Percentiles rank a stretch among this genome's conserved stretches.
phyloP scores from a whole-genome alignment of 2,329 filamentous ascomycete genomes.

The Colletotrichum acutatum region DNA sequence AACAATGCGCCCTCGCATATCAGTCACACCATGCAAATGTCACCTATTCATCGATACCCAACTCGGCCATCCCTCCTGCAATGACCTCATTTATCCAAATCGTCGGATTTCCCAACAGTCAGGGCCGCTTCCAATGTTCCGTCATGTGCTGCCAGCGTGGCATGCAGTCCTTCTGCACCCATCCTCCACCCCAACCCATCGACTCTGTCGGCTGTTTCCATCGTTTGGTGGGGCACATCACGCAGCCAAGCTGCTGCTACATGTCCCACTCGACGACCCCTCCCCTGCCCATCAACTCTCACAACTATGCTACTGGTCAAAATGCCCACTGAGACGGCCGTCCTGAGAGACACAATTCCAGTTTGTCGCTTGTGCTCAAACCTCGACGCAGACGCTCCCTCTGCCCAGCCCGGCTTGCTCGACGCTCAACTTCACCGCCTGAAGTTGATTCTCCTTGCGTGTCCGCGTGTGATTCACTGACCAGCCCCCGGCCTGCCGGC shows the following conservation, averaged over 20 bases:
- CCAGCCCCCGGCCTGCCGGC: constrained; percentile 7
- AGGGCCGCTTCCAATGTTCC: constrained; percentile 14
- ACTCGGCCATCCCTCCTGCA: constrained; percentile 13
- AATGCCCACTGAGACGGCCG: constrained; percentile 2
- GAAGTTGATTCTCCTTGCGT: constrained; percentile 22
- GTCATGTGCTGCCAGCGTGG: constrained; percentile 37
- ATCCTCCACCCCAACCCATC: constrained; percentile 29
- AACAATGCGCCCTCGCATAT: constrained; percentile 9
- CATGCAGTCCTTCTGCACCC: constrained; percentile 33
- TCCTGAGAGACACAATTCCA: neutral
- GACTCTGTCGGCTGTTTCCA: constrained; percentile 35
- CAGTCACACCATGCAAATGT: constrained; percentile 7
- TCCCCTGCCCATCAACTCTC: constrained; percentile 12
- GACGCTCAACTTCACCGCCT: constrained; percentile 28
- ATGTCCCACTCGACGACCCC: constrained; percentile 2
- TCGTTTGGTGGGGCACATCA: constrained; percentile 22
- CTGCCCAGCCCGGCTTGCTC: constrained; percentile 16
- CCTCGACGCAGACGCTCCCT: constrained; percentile 7
- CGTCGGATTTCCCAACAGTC: constrained; percentile 30
- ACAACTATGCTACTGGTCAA: constrained; percentile 5
- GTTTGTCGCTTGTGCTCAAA: constrained; percentile 9
- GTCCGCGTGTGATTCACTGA: constrained; percentile 30
- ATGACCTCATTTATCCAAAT: constrained; percentile 36
- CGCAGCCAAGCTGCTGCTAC: constrained; percentile 31
- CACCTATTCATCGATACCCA: constrained; percentile 26